Evolutionary conservation across 2,329 filamentous ascomycete genomes (phyloP).

Genomic region (Pezicula neosporulosa): DNA sequence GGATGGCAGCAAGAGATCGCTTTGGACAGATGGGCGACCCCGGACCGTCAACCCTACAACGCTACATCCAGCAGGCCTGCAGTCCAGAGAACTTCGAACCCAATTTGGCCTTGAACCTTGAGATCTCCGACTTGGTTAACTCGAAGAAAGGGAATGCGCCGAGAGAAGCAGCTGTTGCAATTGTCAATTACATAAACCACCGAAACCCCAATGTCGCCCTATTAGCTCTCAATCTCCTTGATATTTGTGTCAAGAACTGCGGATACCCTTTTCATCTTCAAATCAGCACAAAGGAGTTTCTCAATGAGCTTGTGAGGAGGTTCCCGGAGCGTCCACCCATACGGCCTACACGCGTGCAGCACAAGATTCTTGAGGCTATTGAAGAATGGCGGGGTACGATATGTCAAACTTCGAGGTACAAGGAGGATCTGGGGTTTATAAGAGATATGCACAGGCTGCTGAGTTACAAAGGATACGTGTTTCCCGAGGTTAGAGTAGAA

Average conservation of each 20-base stretch:
- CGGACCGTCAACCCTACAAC: conserved; percentile 81
- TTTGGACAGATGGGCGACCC: conserved; percentile 80
- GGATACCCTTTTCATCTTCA: conserved; percentile 98
- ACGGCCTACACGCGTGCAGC: conserved; percentile 81
- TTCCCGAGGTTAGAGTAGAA: conserved; percentile 87
- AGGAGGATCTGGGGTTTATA: conserved; percentile 94
- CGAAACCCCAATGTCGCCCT: conserved; percentile 94
- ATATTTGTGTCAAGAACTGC: conserved; percentile 99
- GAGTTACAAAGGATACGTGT: conserved; percentile 95
- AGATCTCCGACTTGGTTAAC: conserved; percentile 95
- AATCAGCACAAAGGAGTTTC: conserved; percentile 97
- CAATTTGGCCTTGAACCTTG: conserved; percentile 92
- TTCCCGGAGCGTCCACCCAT: conserved; percentile 93
- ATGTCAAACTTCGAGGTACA: conserved; percentile 96
- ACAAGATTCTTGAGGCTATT: conserved; percentile 90
- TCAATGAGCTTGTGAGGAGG: conserved; percentile 94
- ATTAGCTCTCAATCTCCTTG: conserved; percentile 85
- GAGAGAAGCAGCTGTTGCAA: conserved; percentile 88
- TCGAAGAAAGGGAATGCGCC: conserved; percentile 95
- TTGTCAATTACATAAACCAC: conserved; percentile 93
- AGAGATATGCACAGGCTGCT: conserved; percentile 95
- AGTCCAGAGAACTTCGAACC: conserved; percentile 97
- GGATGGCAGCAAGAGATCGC: conserved; percentile 92
- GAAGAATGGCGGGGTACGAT: conserved; percentile 99
- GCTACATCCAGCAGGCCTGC: conserved; percentile 94